These are phyloP conservation scores for Millerozyma acaciae DNA, from an alignment of 805 yeast genomes.

Conservation along the genomic window DNA sequence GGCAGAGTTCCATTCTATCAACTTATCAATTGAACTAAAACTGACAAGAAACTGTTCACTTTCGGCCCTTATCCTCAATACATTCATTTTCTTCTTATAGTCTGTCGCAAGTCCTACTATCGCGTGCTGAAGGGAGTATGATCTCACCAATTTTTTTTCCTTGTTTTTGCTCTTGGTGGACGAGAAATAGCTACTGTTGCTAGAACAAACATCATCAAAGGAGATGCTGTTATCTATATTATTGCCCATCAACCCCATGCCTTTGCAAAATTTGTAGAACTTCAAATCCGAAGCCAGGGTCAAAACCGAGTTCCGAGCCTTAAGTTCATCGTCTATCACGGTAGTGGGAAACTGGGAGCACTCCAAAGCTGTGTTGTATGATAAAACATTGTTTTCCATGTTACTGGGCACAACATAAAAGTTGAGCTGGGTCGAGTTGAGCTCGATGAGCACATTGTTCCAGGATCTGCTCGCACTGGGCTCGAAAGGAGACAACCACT, in stretches of 20 bases:
- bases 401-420: slow-evolving; percentile 46
- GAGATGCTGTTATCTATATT: slow-evolving; percentile 1
- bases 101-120: slow-evolving; percentile 83
- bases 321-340: slow-evolving; percentile 8
- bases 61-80: slow-evolving; percentile 74
- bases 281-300: slow-evolving; percentile 26
- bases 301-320: slow-evolving; percentile 15
- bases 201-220: slow-evolving; percentile 1
- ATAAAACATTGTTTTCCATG: slow-evolving; percentile 24
- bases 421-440: slow-evolving; percentile 84
- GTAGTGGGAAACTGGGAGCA: slow-evolving; percentile 5
- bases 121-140: slow-evolving; percentile 81
- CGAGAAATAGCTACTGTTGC: neutral
- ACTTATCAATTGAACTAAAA: slow-evolving; percentile 56
- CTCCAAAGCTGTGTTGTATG: slow-evolving; percentile 14
- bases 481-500: slow-evolving; percentile 77
- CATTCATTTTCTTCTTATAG: slow-evolving; percentile 65
- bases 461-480: slow-evolving; percentile 64
- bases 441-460: slow-evolving; percentile 64
- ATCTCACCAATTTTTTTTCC: slow-evolving; percentile 42
- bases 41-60: slow-evolving; percentile 74
- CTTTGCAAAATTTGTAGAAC: slow-evolving; percentile 21
- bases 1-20: slow-evolving; percentile 76
- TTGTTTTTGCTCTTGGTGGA: slow-evolving; percentile 2
- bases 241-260: slow-evolving; percentile 15